Percentiles rank a stretch among this genome's conserved stretches.
phyloP scores from a whole-genome alignment of 805 yeast species.

The Pichia cabralensis region DNA sequence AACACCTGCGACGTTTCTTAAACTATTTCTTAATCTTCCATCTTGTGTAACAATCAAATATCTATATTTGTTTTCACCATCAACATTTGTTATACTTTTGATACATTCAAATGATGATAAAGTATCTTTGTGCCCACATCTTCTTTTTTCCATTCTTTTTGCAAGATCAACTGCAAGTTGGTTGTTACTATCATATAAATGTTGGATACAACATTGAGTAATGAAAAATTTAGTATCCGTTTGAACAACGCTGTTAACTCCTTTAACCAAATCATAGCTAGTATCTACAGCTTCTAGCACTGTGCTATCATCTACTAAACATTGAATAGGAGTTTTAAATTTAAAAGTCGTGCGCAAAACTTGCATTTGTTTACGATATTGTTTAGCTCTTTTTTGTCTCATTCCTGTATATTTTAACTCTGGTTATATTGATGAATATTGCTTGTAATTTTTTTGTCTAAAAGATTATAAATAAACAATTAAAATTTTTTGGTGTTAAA shows the following conservation, averaged over 20 bases:
- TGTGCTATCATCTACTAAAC: conserved; percentile 73
- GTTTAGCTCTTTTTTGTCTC: conserved; percentile 95
- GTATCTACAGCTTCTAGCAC: conserved; percentile 56
- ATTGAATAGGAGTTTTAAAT: conserved; percentile 90
- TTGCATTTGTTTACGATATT: conserved; percentile 87
- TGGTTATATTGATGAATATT: no score
- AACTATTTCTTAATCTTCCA: conserved; percentile 50
- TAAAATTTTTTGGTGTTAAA: no score
- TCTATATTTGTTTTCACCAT: conserved; percentile 80
- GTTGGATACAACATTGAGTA: conserved; percentile 91
- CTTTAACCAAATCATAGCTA: conserved; percentile 72
- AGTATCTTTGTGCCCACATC: conserved; percentile 64
- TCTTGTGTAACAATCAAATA: conserved; percentile 85
- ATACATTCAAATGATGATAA: conserved; percentile 68
- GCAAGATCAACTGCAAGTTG: conserved; percentile 75
- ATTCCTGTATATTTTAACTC: conserved; percentile 35
- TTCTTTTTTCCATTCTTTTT: conserved; percentile 78
- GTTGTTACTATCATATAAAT: conserved; percentile 60
- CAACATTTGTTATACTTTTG: conserved; percentile 52
- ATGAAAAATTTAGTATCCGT: conserved; percentile 83
- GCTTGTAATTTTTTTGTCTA: no score
- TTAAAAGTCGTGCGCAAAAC: conserved; percentile 78
- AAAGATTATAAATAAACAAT: no score
- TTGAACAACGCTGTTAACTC: conserved; percentile 72
- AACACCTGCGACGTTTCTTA: conserved; percentile 78